Percentiles rank a stretch among this genome's conserved stretches.
phyloP scores from a whole-genome alignment of 345 rosid species.

The Brassica nigra region DNA sequence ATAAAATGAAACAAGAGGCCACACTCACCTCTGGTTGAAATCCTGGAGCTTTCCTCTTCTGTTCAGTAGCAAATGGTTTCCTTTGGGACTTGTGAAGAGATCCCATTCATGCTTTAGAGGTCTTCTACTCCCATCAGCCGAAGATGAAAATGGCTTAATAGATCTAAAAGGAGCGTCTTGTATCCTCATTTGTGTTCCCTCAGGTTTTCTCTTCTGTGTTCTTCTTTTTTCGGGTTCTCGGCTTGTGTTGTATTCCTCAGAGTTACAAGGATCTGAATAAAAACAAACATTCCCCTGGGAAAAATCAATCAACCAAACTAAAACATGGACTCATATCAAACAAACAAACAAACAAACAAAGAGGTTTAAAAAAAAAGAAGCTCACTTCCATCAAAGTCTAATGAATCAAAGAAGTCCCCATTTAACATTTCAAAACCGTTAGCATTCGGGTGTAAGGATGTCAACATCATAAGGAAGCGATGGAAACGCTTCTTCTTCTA shows the following conservation, averaged over 20 bases:
- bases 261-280: neutral
- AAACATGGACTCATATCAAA: neutral
- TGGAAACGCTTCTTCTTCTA: constrained; percentile 60
- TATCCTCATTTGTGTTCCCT: neutral
- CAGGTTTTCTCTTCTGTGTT: neutral
- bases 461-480: constrained; percentile 87
- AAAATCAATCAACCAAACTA: neutral
- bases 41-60: neutral
- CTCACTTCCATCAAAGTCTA: constrained; percentile 93
- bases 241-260: neutral
- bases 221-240: neutral
- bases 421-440: constrained; percentile 72
- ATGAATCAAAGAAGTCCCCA: constrained; percentile 5
- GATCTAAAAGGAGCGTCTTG: neutral
- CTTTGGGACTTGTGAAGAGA: no score
- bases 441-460: constrained; percentile 66
- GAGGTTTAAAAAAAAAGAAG: constrained; percentile 33
- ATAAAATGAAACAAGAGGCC: neutral
- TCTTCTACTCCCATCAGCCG: neutral
- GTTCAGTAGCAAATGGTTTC: neutral
- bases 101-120: neutral
- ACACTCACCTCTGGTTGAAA: neutral
- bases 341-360: constrained; percentile 32
- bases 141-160: neutral
- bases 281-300: neutral